Evolutionary conservation across 352 stramenopile species (phyloP), one percentile per base, ranked within the genome.

Genomic region (Pythium rhizo-oryzae): DNA sequence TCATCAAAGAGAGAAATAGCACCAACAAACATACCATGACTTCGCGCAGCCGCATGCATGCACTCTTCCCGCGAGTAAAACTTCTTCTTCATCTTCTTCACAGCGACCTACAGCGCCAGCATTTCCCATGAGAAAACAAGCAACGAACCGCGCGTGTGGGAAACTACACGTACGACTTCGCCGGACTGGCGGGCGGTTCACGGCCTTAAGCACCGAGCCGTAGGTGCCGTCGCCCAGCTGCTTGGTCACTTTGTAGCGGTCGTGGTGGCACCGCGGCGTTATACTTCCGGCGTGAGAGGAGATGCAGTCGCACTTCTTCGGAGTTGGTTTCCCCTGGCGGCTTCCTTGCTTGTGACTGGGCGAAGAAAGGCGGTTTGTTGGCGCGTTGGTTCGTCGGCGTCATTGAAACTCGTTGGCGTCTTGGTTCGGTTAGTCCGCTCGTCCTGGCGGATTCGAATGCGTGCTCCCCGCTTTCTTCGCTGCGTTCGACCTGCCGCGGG

Each of bases 31-130:
- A 56, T 77, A 96, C 87, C 59, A 98, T 98, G 33, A 99, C 93
- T 89, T 99, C 98, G 39, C 97, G 90, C 18, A 99, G 81, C 52
- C n/a, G n/a, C n/a, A n/a, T 98, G 84, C 80, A 99, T 98, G 78
- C 95, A 98, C 65, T 99, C 96, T 73, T 99, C 91, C 88, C 89
- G 97, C 58, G 84, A 98, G 75, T 96, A 97, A 77, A 98, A 98
- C 67, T 98, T 98, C 81, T 98, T 98, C 78, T 99, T 99, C 92
- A 99, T 99, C 70, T 97, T 98, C 75, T 99, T 99, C 55, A 99
- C 88, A 4, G 96, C 96, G 18, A 98, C 93, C 85, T 98, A 13
- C 35, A 41, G 35, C 35, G n/a, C n/a, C n/a, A n/a, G n/a, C n/a
- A n/a, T n/a, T n/a, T n/a, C n/a, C n/a, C n/a, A n/a, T n/a, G n/a